Evolutionary conservation across 352 stramenopile genomes (phyloP).

Genomic region (Phytophthora fragariaefolia): DNA sequence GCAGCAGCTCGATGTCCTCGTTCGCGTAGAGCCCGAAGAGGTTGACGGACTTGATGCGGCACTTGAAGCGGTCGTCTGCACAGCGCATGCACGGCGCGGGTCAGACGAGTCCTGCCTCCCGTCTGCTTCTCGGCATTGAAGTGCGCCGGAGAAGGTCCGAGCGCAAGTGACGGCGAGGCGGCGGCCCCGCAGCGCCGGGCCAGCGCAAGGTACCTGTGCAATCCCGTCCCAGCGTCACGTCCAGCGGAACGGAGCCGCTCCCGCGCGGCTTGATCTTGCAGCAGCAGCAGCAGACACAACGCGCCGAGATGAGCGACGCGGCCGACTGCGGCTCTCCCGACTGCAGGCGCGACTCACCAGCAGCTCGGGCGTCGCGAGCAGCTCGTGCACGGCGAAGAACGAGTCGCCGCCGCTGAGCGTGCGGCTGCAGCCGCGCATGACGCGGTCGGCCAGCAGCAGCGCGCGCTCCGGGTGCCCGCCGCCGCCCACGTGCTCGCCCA

Average conservation of each 20-base stretch:
- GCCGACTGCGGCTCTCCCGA: not conserved
- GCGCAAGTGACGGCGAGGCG: constrained; percentile 23
- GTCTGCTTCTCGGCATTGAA: constrained; percentile 42
- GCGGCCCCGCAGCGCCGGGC: constrained; percentile 21
- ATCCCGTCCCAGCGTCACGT: constrained; percentile 68
- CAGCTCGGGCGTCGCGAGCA: constrained; percentile 61
- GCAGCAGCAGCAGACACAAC: not conserved
- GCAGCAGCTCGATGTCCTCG: constrained; percentile 62
- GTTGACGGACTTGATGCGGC: constrained; percentile 73
- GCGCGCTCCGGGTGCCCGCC: constrained; percentile 47
- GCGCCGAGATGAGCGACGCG: constrained; percentile 5
- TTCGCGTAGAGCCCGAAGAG: constrained; percentile 68
- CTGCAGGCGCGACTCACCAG: constrained; percentile 42
- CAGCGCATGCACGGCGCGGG: constrained; percentile 27
- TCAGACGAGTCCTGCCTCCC: constrained; percentile 26
- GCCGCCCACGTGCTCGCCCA: constrained; percentile 43
- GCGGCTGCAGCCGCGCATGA: constrained; percentile 77
- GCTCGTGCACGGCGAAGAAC: constrained; percentile 78
- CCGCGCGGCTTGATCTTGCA: constrained; percentile 69
- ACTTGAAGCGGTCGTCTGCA: constrained; percentile 71
- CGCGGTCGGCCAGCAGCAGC: constrained; percentile 59
- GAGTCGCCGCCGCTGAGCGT: constrained; percentile 80
- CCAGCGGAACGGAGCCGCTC: constrained; percentile 50
- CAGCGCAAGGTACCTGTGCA: constrained; percentile 41
- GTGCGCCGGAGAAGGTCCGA: constrained; percentile 31